These are phyloP conservation scores for Austroboletus rostrupii DNA, from an alignment of 1,284 basidiomycete genomes.

Conservation along the genomic window DNA sequence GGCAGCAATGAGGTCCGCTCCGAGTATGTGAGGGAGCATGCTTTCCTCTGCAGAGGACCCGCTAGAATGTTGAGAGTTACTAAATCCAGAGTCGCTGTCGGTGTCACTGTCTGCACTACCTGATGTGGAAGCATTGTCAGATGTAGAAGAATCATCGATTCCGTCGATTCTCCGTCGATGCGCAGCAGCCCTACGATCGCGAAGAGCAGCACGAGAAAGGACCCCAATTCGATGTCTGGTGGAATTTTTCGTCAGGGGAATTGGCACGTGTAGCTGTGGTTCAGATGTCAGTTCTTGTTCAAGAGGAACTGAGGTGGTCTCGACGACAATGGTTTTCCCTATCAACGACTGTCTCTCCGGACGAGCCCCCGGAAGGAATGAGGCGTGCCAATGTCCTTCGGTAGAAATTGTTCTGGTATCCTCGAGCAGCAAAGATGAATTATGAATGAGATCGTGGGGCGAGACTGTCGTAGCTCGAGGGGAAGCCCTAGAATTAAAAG, in stretches of 20 bases:
- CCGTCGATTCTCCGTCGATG: neutral
- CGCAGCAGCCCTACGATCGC: slow-evolving; percentile 12
- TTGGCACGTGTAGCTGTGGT: neutral
- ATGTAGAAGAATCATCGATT: slow-evolving; percentile 10
- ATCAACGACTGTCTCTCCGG: neutral
- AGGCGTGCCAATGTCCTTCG: slow-evolving; percentile 1
- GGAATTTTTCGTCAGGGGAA: neutral
- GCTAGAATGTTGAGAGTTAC: slow-evolving; percentile 19
- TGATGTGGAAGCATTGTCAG: too few relatives aligned
- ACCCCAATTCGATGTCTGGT: slow-evolving; percentile 15
- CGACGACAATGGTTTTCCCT: neutral
- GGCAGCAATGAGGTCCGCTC: slow-evolving; percentile 27
- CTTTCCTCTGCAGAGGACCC: slow-evolving; percentile 19
- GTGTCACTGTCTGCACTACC: too few relatives aligned
- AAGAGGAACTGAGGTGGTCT: neutral
- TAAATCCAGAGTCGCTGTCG: slow-evolving; percentile 20
- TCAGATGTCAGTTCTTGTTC: neutral
- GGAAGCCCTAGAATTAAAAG: neutral
- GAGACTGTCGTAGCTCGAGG: slow-evolving; percentile 2
- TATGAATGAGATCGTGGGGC: neutral
- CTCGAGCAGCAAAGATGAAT: slow-evolving; percentile 4
- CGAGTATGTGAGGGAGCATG: slow-evolving; percentile 25
- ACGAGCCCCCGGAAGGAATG: slow-evolving; percentile 1
- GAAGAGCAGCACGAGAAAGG: slow-evolving; percentile 22
- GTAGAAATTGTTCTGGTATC: slow-evolving; percentile 4